Evolutionary conservation across 768 basidiomycete genomes (phyloP).

Genomic region (Phanerodontia chrysosporium): DNA sequence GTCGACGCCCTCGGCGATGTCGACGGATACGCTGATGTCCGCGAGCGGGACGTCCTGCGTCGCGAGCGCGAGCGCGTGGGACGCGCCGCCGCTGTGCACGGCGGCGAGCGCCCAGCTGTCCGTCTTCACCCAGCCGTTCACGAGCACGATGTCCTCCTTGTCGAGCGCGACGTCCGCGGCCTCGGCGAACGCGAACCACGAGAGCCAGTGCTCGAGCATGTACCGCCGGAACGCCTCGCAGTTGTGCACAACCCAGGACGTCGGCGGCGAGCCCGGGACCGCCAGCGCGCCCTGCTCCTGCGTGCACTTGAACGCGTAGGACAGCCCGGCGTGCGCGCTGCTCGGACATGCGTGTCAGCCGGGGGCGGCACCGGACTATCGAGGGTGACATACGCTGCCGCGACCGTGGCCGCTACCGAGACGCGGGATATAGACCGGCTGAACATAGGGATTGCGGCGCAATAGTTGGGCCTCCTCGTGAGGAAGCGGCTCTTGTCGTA

Average conservation of each 20-base stretch:
- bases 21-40: background rate
- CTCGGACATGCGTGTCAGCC: background rate
- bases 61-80: background rate
- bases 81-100: background rate
- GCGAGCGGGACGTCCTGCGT: background rate
- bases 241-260: background rate
- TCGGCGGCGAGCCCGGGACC: background rate
- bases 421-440: no score
- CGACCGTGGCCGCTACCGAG: no score
- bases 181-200: background rate
- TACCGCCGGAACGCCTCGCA: background rate
- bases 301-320: background rate
- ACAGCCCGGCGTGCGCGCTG: background rate
- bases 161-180: background rate
- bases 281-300: background rate
- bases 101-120: background rate
- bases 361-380: no score
- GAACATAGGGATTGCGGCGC: no score
- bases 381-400: no score
- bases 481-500: background rate
- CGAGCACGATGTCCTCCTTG: background rate
- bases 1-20: background rate
- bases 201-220: background rate
- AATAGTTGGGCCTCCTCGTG: no score
- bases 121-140: background rate